Conservation (phyloP, 345 rosid genomes). For the Populus ilicifolia region DNA sequence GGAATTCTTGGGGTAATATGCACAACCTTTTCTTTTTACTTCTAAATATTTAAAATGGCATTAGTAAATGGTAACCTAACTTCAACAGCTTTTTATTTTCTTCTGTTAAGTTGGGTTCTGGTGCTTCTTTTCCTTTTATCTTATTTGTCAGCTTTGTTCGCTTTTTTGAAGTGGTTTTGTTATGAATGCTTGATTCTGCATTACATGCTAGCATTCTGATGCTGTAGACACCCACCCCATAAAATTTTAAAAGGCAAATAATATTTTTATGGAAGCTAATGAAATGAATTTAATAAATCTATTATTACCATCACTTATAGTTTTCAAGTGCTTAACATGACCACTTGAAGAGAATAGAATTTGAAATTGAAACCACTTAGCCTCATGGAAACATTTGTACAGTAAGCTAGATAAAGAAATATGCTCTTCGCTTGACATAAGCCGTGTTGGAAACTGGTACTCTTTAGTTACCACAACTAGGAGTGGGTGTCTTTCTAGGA, state of each 20-base stretch:
- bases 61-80: neutral
- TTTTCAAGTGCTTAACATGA: neutral
- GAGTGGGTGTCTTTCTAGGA: neutral
- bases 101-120: neutral
- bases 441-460: neutral
- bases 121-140: neutral
- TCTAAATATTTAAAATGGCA: neutral
- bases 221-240: neutral
- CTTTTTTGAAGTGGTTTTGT: neutral
- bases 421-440: neutral
- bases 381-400: neutral
- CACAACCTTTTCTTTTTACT: neutral
- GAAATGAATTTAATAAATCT: neutral
- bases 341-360: neutral
- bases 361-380: neutral
- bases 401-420: neutral
- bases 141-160: neutral
- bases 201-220: neutral
- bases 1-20: conserved; percentile 71
- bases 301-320: neutral
- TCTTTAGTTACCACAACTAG: neutral
- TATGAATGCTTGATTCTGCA: neutral
- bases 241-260: neutral
- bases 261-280: neutral
- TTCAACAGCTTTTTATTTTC: neutral